Evolutionary conservation across 805 yeast species (phyloP), one percentile per base, ranked within the genome.

Genomic region (Wickerhamomyces queroliae): DNA sequence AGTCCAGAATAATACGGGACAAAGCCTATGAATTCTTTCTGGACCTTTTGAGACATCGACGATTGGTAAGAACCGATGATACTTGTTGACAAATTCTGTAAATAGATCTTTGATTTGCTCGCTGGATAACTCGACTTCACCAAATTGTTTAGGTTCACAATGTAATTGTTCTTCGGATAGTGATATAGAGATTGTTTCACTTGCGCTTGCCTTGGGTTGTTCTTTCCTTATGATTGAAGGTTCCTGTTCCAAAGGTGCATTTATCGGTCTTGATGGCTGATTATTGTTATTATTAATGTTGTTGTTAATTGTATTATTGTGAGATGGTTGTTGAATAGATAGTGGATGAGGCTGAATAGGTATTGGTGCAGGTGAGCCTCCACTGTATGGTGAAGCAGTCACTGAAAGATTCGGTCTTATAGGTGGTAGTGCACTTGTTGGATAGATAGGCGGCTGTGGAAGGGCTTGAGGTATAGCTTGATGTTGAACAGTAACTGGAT

Each of bases 1-100:
- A 0, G 91, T 90, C 99, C 99, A 91, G 55, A 91, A 91, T 16
- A 91, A 65, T 3, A 91, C 82, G 0, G 97, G 96, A 42, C 96
- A 88, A 15, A 85, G 67, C 42, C 77, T 62, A 58, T 84, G 86
- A 8, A 90, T 72, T 35, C 78, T 66, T 50, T 89, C 97, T 1
- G 95, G 93, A 9, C 96, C 96, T 44, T 74, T 76, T 7, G 67
- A 47, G 2, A 91, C 73, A 55, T 91, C 95, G 3, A 91, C 93
- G 1, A 91, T 84, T 0, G 98, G 98, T 35, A 93, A 57, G 37
- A 84, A 79, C 1, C 87, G 84, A 59, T 91, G 97, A 55, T 93
- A 91, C 44, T 76, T 69, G n/a, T 67, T 63, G 4, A 80, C 82
- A 56, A 79, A 91, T 56, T 87, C 96, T 23, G 65, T 44, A 55